Conservation (phyloP, 805 yeast genomes). For the Lipomyces chichibuensis region DNA sequence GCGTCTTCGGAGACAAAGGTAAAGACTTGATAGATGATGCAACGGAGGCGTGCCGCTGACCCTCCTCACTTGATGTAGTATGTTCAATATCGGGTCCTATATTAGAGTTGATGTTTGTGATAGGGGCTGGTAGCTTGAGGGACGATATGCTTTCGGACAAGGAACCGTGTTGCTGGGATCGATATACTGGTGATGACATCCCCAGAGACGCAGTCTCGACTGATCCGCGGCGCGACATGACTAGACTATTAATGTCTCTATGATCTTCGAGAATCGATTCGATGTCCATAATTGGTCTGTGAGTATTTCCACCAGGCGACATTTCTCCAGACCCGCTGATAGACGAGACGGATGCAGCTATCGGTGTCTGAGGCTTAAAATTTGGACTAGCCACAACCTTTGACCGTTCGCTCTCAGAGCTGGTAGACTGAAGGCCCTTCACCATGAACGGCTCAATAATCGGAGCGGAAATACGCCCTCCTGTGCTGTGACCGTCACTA, state of each 20-base stretch:
- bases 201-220: neutral
- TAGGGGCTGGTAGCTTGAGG: neutral
- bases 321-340: slow-evolving; percentile 13
- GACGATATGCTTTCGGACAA: slow-evolving; percentile 3
- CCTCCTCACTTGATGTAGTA: neutral
- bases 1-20: slow-evolving; percentile 4
- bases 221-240: slow-evolving; percentile 23
- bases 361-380: neutral
- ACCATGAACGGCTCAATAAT: neutral
- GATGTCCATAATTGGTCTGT: slow-evolving; percentile 13
- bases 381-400: slow-evolving; percentile 1
- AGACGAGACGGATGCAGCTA: slow-evolving; percentile 19
- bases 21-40: neutral
- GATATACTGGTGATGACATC: neutral
- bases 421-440: neutral
- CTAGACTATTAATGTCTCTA: slow-evolving; percentile 26
- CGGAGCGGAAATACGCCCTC: neutral
- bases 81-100: neutral
- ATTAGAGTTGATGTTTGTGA: neutral
- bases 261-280: slow-evolving; percentile 28
- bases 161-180: neutral
- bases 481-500: neutral
- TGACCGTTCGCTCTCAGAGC: neutral
- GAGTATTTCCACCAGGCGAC: neutral
- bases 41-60: neutral